Percentiles rank a stretch among this genome's conserved stretches.
phyloP scores from a whole-genome alignment of 441 rosid genomes.

The Mallotus repandus region DNA sequence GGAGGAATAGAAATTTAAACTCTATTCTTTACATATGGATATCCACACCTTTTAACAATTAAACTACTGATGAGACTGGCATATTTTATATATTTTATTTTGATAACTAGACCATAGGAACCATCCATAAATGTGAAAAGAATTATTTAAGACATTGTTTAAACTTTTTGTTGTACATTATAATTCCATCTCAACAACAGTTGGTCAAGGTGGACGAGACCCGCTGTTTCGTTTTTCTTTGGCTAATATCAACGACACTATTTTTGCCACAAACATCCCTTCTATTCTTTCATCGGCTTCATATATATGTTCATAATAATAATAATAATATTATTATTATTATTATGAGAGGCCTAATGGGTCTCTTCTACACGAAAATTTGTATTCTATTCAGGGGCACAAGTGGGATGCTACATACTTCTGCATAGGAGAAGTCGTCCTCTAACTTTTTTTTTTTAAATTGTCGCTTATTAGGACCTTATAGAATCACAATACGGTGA shows the following conservation, averaged over 20 bases:
- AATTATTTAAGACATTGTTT: constrained; percentile 6
- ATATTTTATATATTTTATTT: background rate
- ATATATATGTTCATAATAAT: background rate
- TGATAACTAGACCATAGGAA: background rate
- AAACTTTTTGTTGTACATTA: constrained; percentile 17
- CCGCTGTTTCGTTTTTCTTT: constrained; percentile 18
- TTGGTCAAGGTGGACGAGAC: constrained; percentile 23
- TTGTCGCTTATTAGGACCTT: no score
- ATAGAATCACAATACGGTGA: no score
- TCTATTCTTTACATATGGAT: no score
- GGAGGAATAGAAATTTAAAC: no score
- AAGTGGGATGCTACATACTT: no score
- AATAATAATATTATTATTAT: no score
- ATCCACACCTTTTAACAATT: no score
- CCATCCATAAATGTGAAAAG: background rate
- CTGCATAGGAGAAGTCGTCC: no score
- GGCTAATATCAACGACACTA: background rate
- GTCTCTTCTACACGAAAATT: no score
- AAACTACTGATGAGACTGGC: background rate
- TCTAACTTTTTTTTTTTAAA: no score
- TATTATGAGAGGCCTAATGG: no score
- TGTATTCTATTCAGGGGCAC: no score
- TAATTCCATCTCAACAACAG: constrained; percentile 28
- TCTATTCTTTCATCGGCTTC: constrained; percentile 23
- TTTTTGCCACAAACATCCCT: background rate